phyloP scores from a whole-genome alignment of 305 asterid genomes.

The Solanum hybrid region DNA sequence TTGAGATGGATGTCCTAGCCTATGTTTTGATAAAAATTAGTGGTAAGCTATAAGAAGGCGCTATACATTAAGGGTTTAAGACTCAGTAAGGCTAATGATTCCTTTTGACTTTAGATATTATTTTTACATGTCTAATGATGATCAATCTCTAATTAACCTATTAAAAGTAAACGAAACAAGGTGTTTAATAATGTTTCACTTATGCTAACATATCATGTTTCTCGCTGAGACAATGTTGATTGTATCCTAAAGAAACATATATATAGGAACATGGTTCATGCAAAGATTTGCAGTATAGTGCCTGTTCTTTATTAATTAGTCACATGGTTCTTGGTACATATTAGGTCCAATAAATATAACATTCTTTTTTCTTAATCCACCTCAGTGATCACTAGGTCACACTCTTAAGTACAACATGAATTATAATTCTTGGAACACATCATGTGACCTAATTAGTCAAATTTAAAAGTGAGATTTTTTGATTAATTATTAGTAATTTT shows the following conservation, averaged over 20 bases:
- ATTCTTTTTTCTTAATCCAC: neutral
- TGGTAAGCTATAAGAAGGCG: neutral
- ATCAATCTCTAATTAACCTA: no score
- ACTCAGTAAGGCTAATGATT: no score
- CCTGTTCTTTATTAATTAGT: no score
- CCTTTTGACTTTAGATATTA: no score
- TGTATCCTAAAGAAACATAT: neutral
- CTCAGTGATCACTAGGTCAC: neutral
- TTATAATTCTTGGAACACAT: neutral
- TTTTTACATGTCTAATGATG: no score
- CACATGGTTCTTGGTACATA: neutral
- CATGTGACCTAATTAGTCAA: neutral
- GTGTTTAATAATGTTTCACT: neutral
- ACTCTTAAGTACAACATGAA: neutral
- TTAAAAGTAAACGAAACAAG: neutral
- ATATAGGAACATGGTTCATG: conserved; percentile 15
- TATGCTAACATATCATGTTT: neutral
- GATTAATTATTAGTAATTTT: neutral
- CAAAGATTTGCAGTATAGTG: neutral
- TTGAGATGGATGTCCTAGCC: neutral
- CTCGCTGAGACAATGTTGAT: neutral
- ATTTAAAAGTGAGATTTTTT: neutral
- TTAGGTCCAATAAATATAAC: neutral
- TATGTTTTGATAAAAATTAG: neutral
- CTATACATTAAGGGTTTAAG: no score